Percentiles rank a stretch among this genome's conserved stretches.
Evolutionary conservation across 2,329 filamentous ascomycete species (phyloP).

Genomic region (Diplocarpon rosae): DNA sequence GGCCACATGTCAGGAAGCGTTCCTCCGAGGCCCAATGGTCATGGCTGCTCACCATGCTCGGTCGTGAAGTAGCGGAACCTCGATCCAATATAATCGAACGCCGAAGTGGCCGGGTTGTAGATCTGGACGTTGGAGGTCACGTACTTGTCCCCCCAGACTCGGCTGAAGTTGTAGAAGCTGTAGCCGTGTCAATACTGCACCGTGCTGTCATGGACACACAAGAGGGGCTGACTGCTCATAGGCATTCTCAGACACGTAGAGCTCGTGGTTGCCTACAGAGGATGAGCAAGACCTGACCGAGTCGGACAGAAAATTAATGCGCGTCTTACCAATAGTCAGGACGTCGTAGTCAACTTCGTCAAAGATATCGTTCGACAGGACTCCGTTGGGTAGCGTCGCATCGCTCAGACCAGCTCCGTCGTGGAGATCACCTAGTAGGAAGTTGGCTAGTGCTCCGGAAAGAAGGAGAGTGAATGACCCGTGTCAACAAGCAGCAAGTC

Average conservation of each 20-base stretch:
- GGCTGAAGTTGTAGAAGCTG: slow-evolving; percentile 56
- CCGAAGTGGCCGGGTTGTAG: slow-evolving; percentile 55
- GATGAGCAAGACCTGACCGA: not conserved
- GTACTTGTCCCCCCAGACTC: slow-evolving; percentile 62
- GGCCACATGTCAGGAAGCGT: no score
- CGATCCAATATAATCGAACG: slow-evolving; percentile 63
- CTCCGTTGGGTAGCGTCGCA: slow-evolving; percentile 74
- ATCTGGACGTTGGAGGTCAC: slow-evolving; percentile 92
- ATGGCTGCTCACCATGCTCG: slow-evolving; percentile 51
- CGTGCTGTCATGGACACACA: not conserved
- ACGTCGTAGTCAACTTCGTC: slow-evolving; percentile 72
- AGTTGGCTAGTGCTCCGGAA: not conserved
- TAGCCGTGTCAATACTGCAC: not conserved
- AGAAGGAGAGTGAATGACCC: slow-evolving; percentile 34
- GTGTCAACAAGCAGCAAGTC: slow-evolving; percentile 84
- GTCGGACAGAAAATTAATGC: not conserved
- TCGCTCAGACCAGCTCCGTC: slow-evolving; percentile 93
- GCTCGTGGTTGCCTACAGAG: slow-evolving; percentile 64
- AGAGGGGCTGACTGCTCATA: slow-evolving; percentile 15
- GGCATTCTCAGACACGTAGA: slow-evolving; percentile 64
- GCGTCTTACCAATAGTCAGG: slow-evolving; percentile 49
- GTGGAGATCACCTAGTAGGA: slow-evolving; percentile 49
- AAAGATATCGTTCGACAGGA: slow-evolving; percentile 78
- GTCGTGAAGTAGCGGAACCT: slow-evolving; percentile 83
- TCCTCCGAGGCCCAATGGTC: not conserved